Percentiles rank a stretch among this genome's conserved stretches.
phyloP scores from a whole-genome alignment of 1,139 yeast species.

The Pichia sp. region DNA sequence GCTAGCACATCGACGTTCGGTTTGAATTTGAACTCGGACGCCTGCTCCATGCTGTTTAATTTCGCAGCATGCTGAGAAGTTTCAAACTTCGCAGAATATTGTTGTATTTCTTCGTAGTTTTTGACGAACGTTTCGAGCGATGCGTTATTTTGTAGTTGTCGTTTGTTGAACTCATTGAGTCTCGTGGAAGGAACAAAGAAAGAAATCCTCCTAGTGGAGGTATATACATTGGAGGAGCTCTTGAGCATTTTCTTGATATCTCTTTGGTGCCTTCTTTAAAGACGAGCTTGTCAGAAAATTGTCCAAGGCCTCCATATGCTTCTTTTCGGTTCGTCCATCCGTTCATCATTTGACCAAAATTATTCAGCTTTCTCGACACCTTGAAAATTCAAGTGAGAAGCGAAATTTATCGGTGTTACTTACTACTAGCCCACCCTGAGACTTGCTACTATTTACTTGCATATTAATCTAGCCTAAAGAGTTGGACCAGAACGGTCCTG shows the following conservation, averaged over 20 bases:
- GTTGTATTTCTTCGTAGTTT: constrained; percentile 12
- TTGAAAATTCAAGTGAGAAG: not conserved
- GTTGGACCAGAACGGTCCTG: not conserved
- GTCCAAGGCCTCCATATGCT: too few relatives aligned
- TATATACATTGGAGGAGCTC: not conserved
- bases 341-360: not conserved
- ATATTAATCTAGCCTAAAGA: too few relatives aligned
- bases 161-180: constrained; percentile 13
- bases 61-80: not conserved
- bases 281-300: not conserved
- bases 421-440: not conserved
- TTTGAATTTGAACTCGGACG: not conserved
- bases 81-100: not conserved
- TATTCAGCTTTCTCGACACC: not conserved
- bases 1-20: not conserved
- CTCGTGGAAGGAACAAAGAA: constrained; percentile 17
- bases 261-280: not conserved
- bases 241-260: not conserved
- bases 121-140: constrained; percentile 10
- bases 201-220: constrained; percentile 8
- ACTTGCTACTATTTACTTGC: too few relatives aligned
- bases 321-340: too few relatives aligned
- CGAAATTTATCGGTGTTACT: not conserved
- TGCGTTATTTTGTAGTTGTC: constrained; percentile 14
- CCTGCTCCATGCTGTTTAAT: not conserved